These are phyloP conservation scores for Noccaea caerulescens DNA, from an alignment of 345 rosid species.

Conservation along the genomic window DNA sequence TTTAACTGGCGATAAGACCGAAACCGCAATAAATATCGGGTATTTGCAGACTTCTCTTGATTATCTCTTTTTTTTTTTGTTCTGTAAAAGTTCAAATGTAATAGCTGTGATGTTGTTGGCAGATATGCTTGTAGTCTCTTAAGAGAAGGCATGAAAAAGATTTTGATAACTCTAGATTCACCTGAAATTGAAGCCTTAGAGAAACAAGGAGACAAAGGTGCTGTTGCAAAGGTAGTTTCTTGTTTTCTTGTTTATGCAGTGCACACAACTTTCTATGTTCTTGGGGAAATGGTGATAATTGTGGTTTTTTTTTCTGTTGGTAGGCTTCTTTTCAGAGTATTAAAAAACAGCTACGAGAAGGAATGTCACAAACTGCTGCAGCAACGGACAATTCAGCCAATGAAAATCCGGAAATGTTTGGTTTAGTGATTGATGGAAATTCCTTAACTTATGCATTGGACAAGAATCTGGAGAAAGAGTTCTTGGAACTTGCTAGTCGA, in stretches of 20 bases:
- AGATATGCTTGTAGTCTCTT: conserved; percentile 87
- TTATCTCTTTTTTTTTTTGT: conserved; percentile 4
- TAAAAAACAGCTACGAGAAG: conserved; percentile 52
- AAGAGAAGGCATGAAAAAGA: conserved; percentile 71
- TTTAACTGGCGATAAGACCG: conserved; percentile 89
- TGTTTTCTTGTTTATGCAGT: neutral
- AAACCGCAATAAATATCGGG: conserved; percentile 95
- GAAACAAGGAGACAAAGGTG: conserved; percentile 64
- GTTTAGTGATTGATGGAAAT: conserved; percentile 88
- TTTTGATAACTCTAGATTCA: conserved; percentile 66
- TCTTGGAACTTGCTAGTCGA: conserved; percentile 63
- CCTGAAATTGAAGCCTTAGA: conserved; percentile 64
- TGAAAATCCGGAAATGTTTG: conserved; percentile 46
- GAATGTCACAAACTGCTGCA: conserved; percentile 43
- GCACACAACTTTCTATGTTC: neutral
- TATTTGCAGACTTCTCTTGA: conserved; percentile 33
- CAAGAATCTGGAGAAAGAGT: conserved; percentile 49
- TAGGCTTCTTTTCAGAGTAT: conserved; percentile 71
- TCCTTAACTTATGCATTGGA: conserved; percentile 66
- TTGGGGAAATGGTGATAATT: neutral
- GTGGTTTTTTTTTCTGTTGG: neutral
- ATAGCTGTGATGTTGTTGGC: conserved; percentile 33
- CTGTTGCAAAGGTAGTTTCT: conserved; percentile 52
- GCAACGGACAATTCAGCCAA: conserved; percentile 28
- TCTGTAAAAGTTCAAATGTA: conserved; percentile 19